Conservation (phyloP, 2,329 filamentous ascomycete genomes). For the Hortaea sp. region DNA sequence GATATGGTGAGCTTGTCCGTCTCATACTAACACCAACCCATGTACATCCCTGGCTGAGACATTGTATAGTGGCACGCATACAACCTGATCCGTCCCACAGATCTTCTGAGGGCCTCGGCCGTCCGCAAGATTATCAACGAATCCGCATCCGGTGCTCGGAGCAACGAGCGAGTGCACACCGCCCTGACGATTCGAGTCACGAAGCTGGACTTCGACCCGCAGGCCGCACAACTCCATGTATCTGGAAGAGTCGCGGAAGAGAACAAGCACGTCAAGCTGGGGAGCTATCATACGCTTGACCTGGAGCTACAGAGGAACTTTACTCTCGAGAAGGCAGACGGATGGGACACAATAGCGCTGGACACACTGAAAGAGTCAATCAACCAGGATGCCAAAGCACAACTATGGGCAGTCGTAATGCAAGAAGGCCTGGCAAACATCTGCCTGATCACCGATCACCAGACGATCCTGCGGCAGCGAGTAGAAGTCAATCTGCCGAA, state of each 20-base stretch:
- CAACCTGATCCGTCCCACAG: conserved; percentile 58
- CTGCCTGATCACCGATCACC: conserved; percentile 70
- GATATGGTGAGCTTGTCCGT: conserved; percentile 50
- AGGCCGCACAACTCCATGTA: conserved; percentile 58
- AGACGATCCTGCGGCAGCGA: conserved; percentile 62
- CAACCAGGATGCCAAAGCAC: conserved; percentile 66
- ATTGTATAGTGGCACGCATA: conserved; percentile 57
- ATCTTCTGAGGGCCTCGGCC: conserved; percentile 55
- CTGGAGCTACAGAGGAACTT: conserved; percentile 83
- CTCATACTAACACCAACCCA: background rate
- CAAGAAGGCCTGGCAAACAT: conserved; percentile 79
- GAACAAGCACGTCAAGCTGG: conserved; percentile 57
- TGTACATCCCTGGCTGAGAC: conserved; percentile 3
- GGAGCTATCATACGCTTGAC: conserved; percentile 63
- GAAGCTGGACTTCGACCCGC: conserved; percentile 58
- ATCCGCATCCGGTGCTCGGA: conserved; percentile 50
- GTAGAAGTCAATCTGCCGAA: conserved; percentile 58
- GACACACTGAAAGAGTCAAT: conserved; percentile 70
- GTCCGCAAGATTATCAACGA: conserved; percentile 56
- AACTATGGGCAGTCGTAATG: conserved; percentile 86
- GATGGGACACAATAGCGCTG: conserved; percentile 85
- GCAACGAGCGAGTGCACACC: conserved; percentile 51
- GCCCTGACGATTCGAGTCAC: conserved; percentile 57
- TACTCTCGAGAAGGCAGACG: conserved; percentile 68
- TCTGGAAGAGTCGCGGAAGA: conserved; percentile 55